These are phyloP conservation scores for Pseudoscleropodium purum DNA, from an alignment of 225 moss, liverwort and hornwort genomes.

Conservation along the genomic window DNA sequence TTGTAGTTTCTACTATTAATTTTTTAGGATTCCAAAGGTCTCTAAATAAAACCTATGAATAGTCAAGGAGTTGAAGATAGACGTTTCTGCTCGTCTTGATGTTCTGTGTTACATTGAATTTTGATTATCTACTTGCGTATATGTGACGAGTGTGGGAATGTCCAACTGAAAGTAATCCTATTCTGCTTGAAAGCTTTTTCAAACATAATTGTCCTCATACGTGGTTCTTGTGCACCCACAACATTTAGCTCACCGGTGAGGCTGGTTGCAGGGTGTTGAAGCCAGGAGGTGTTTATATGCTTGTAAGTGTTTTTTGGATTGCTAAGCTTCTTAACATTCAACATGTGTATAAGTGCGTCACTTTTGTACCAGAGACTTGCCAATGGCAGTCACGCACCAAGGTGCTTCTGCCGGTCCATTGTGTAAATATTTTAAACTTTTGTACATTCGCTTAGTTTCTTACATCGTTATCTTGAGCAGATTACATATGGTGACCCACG, in stretches of 20 bases:
- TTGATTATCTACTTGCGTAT: not conserved
- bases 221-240: not conserved
- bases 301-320: slow-evolving; percentile 22
- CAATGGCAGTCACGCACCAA: not conserved
- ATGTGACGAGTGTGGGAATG: not conserved
- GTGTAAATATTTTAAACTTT: not conserved
- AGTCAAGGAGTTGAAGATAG: not conserved
- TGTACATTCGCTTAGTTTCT: not conserved
- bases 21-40: not conserved
- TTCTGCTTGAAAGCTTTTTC: not conserved
- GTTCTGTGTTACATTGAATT: not conserved
- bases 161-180: not conserved
- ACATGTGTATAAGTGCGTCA: not conserved
- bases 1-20: not conserved
- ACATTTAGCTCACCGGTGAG: not conserved
- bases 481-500: slow-evolving; percentile 84
- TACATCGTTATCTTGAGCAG: slow-evolving; percentile 7
- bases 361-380: not conserved
- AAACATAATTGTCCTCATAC: not conserved
- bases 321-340: not conserved
- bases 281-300: slow-evolving; percentile 82
- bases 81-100: not conserved
- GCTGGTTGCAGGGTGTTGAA: slow-evolving; percentile 55
- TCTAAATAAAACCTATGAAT: not conserved
- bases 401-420: not conserved